Conservation (phyloP, 306 rosid species). For the Gillenia trifoliata region DNA sequence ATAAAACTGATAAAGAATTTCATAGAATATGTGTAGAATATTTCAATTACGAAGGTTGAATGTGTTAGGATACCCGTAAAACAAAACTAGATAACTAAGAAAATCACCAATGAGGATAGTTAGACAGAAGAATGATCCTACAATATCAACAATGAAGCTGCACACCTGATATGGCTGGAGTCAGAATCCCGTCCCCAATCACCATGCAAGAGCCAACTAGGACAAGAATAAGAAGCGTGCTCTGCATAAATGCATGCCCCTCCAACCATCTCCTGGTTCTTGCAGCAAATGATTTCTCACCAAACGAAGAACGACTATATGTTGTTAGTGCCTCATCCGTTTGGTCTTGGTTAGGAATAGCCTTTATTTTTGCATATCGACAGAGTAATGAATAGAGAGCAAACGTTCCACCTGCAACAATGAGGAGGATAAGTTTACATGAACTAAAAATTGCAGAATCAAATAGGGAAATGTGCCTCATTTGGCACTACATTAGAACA, state of each 20-base stretch:
- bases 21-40: neutral
- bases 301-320: constrained; percentile 75
- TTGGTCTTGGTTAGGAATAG: constrained; percentile 89
- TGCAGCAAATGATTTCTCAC: constrained; percentile 82
- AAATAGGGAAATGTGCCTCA: constrained; percentile 4
- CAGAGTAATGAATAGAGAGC: constrained; percentile 96
- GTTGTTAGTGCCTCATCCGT: constrained; percentile 95
- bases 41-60: neutral
- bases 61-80: neutral
- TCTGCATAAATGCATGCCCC: constrained; percentile 47
- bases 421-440: constrained; percentile 2
- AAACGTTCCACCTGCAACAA: constrained; percentile 79
- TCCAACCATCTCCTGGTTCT: constrained; percentile 88
- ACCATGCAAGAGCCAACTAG: constrained; percentile 96
- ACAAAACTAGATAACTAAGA: neutral
- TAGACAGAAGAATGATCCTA: constrained; percentile 2
- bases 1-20: neutral
- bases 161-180: constrained; percentile 94
- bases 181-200: constrained; percentile 95
- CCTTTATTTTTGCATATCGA: constrained; percentile 86
- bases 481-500: neutral
- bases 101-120: neutral
- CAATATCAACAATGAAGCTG: constrained; percentile 4
- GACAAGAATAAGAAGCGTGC: constrained; percentile 75
- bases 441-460: neutral